Percentiles rank a stretch among this genome's conserved stretches.
These are phyloP conservation scores for Wilcoxina mikolae DNA, from an alignment of 495 filamentous ascomycete genomes.

Conservation along the genomic window DNA sequence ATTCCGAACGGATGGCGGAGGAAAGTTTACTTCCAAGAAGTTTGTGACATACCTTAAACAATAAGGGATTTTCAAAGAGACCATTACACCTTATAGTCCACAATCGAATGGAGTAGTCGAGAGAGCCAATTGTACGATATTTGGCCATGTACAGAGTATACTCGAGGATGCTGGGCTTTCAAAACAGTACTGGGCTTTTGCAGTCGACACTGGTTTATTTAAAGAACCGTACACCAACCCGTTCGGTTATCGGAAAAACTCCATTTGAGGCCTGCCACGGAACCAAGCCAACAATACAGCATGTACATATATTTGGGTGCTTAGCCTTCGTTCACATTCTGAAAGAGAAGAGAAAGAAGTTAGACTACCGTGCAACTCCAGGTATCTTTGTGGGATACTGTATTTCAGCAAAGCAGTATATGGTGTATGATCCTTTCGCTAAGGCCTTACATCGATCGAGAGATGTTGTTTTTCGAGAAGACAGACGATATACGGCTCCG, in stretches of 20 bases:
- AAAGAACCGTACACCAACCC: not conserved
- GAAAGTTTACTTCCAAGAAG: not conserved
- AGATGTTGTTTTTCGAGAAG: conserved; percentile 5
- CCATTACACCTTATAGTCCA: not conserved
- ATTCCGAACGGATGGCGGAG: not conserved
- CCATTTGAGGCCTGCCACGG: not conserved
- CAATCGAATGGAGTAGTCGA: not conserved
- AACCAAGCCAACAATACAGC: not conserved
- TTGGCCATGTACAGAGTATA: not conserved
- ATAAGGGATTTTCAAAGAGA: not conserved
- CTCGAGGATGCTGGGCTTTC: not conserved
- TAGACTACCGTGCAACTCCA: not conserved
- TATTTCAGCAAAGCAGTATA: not conserved
- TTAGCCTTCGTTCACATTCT: conserved; percentile 5
- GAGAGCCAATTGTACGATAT: not conserved
- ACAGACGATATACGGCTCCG: not conserved
- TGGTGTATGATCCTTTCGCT: not conserved
- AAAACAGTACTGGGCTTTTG: not conserved
- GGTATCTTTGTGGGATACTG: conserved; percentile 1
- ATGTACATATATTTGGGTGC: conserved; percentile 1
- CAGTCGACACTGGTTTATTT: not conserved
- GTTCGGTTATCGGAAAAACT: not conserved
- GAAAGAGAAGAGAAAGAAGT: not conserved
- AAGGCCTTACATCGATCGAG: not conserved
- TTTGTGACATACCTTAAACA: not conserved